Conservation (phyloP, 768 basidiomycete genomes). For the Lactarius quietus region DNA sequence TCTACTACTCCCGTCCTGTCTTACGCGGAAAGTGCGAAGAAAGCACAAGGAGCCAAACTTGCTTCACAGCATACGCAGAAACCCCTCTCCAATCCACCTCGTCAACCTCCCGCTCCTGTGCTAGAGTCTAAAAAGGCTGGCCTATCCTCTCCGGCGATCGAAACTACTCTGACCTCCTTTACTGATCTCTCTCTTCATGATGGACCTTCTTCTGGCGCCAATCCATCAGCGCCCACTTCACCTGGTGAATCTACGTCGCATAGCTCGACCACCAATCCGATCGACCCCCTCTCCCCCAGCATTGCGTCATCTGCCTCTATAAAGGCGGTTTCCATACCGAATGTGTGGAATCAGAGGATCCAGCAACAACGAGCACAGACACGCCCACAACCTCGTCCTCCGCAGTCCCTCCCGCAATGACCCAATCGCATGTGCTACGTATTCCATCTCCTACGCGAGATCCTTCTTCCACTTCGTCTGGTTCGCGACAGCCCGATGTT, state of each 20-base stretch:
- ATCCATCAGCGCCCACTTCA: slow-evolving; percentile 1
- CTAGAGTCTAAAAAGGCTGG: slow-evolving; percentile 8
- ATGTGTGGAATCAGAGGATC: slow-evolving; percentile 44
- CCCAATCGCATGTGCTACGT: slow-evolving; percentile 9
- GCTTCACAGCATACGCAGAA: slow-evolving; percentile 19
- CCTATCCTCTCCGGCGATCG: slow-evolving; percentile 7
- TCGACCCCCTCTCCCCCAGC: slow-evolving; percentile 12
- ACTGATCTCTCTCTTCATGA: slow-evolving; percentile 14
- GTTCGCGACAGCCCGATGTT: slow-evolving; percentile 11
- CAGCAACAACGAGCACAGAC: slow-evolving; percentile 40
- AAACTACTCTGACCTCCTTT: slow-evolving; percentile 7
- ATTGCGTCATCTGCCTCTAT: slow-evolving; percentile 13
- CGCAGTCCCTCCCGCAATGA: slow-evolving; percentile 18
- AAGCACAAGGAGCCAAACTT: slow-evolving; percentile 35
- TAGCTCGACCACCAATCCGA: not conserved
- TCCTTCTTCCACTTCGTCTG: not conserved
- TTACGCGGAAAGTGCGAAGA: slow-evolving; percentile 43
- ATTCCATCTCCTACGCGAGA: slow-evolving; percentile 8
- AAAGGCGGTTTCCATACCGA: slow-evolving; percentile 31
- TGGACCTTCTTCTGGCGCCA: slow-evolving; percentile 6
- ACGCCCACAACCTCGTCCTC: slow-evolving; percentile 28
- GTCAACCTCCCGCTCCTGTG: slow-evolving; percentile 8
- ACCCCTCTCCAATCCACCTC: slow-evolving; percentile 17
- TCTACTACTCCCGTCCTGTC: slow-evolving; percentile 43
- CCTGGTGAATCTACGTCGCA: slow-evolving; percentile 10